Evolutionary conservation across 257 asterid genomes (phyloP).

Genomic region (Plantago elongata): DNA sequence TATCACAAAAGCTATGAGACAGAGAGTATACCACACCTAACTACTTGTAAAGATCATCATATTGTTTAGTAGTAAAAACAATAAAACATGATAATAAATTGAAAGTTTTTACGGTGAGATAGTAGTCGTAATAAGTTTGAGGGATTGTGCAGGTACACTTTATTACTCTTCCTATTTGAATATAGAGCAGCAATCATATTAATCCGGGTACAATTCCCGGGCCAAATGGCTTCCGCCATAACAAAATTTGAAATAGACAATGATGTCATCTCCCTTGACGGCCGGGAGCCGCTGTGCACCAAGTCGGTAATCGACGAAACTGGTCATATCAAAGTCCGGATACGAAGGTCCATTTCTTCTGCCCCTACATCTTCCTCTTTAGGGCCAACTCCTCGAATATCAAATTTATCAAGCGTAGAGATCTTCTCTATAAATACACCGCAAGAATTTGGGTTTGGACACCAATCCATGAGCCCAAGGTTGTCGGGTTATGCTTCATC

Average conservation of each 20-base stretch:
- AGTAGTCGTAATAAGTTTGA: too few species aligned
- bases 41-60: not conserved
- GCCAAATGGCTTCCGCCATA: constrained; percentile 52
- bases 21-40: too few species aligned
- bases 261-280: constrained; percentile 67
- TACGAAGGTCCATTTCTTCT: constrained; percentile 63
- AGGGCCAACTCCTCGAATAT: constrained; percentile 59
- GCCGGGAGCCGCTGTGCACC: constrained; percentile 65
- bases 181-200: constrained; percentile 61
- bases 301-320: constrained; percentile 51
- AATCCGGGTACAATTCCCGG: constrained; percentile 58
- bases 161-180: constrained; percentile 64
- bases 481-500: constrained; percentile 64
- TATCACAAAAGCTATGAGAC: constrained; percentile 17
- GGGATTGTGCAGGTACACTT: constrained; percentile 50
- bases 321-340: constrained; percentile 56
- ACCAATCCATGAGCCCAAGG: constrained; percentile 48
- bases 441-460: constrained; percentile 44
- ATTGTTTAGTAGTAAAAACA: too few species aligned
- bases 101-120: too few species aligned
- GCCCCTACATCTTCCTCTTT: constrained; percentile 46
- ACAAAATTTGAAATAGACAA: constrained; percentile 53
- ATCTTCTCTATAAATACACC: constrained; percentile 61
- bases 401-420: constrained; percentile 59
- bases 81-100: too few species aligned